These are phyloP conservation scores for Chlamydomonas incerta DNA, from an alignment of 139 green algal genomes.

Conservation along the genomic window DNA sequence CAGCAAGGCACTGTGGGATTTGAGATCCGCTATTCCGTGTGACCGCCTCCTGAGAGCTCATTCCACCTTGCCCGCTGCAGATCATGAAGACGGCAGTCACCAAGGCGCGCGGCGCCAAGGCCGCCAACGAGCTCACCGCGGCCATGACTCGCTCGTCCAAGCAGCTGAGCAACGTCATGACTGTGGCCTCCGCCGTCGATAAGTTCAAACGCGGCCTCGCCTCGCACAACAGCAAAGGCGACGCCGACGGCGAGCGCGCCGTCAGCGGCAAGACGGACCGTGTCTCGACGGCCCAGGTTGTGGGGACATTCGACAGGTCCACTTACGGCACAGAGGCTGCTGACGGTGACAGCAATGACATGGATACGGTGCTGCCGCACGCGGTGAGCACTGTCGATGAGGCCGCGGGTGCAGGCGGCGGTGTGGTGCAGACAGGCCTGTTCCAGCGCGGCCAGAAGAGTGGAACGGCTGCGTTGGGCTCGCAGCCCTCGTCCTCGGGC, in stretches of 20 bases:
- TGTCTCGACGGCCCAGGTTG: background rate
- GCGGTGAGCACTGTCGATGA: too few species aligned
- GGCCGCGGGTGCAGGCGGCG: too few species aligned
- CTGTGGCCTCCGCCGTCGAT: background rate
- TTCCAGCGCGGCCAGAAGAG: too few species aligned
- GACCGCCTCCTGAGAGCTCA: too few species aligned
- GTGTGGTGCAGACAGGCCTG: too few species aligned
- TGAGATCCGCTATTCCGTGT: too few species aligned
- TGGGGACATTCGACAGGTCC: background rate
- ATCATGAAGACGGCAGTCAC: slow-evolving; percentile 24
- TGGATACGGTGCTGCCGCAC: background rate
- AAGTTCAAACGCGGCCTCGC: slow-evolving; percentile 28
- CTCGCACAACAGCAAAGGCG: background rate
- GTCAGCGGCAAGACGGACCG: background rate
- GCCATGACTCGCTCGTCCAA: slow-evolving; percentile 5
- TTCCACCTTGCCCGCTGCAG: background rate
- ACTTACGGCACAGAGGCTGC: background rate
- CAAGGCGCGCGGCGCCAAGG: slow-evolving; percentile 22
- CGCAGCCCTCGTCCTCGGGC: too few species aligned
- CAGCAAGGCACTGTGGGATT: too few species aligned
- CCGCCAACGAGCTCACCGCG: background rate
- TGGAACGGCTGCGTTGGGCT: too few species aligned
- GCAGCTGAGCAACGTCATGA: background rate
- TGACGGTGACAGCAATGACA: background rate
- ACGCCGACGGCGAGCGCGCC: background rate